A percentile compares a stretch with the other conserved stretches of the same genome.
These are phyloP conservation scores for Candida ficus DNA, from an alignment of 805 yeast species.

Conservation along the genomic window DNA sequence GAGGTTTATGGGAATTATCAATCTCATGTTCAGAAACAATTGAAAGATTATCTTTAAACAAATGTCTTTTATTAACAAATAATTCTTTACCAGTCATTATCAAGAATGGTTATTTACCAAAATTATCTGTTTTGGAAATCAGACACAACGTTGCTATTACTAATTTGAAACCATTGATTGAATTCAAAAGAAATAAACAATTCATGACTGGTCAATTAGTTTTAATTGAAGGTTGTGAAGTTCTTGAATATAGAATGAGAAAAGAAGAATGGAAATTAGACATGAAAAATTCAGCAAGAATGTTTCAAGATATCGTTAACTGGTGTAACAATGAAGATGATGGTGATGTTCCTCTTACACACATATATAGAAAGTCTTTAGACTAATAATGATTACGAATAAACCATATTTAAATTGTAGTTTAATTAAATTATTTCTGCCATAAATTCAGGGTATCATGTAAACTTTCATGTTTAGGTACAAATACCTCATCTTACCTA, in stretches of 20 bases:
- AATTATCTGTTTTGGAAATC: slow-evolving; percentile 70
- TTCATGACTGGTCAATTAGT: slow-evolving; percentile 31
- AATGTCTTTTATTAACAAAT: slow-evolving; percentile 57
- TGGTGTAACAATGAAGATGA: slow-evolving; percentile 55
- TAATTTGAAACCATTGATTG: slow-evolving; percentile 59
- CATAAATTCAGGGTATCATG: too few species aligned
- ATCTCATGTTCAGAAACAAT: slow-evolving; percentile 42
- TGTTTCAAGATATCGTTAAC: slow-evolving; percentile 55
- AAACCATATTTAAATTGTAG: too few species aligned
- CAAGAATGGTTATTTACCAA: slow-evolving; percentile 43
- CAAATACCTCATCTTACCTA: too few species aligned
- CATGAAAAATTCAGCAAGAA: slow-evolving; percentile 46
- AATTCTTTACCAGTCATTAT: slow-evolving; percentile 50
- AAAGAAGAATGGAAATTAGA: slow-evolving; percentile 58
- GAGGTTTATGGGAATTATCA: slow-evolving; percentile 77
- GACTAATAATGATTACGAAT: too few species aligned
- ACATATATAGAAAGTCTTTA: background rate
- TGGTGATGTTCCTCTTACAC: slow-evolving; percentile 22
- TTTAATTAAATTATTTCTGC: too few species aligned
- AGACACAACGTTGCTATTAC: slow-evolving; percentile 55
- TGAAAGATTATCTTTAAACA: slow-evolving; percentile 68
- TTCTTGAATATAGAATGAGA: slow-evolving; percentile 51
- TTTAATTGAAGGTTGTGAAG: slow-evolving; percentile 75
- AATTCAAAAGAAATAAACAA: slow-evolving; percentile 45
- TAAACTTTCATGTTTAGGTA: too few species aligned